phyloP scores from a whole-genome alignment of 495 filamentous ascomycete genomes.

The Daldinia decipiens region DNA sequence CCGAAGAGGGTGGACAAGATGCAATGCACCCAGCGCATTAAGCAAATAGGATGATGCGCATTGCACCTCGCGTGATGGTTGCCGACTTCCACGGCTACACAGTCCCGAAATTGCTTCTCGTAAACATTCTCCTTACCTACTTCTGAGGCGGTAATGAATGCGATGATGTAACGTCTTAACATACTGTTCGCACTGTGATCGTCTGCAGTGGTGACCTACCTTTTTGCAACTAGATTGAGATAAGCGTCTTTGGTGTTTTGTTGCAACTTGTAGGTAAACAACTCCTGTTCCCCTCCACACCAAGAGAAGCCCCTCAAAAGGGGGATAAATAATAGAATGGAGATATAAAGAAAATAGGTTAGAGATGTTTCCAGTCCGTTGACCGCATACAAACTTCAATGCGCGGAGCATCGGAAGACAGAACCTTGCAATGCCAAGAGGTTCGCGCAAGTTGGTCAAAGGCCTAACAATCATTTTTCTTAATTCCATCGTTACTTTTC shows the following conservation, averaged over 20 bases:
- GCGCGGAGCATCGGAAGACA: conserved; percentile 4
- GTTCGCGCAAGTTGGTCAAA: neutral
- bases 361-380: neutral
- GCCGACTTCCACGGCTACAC: conserved; percentile 27
- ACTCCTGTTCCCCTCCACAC: neutral
- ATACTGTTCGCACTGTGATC: neutral
- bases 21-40: conserved; percentile 39
- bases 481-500: too few species aligned
- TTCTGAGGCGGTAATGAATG: neutral
- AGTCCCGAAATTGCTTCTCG: conserved; percentile 18
- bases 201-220: neutral
- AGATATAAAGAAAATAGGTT: neutral
- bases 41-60: conserved; percentile 32
- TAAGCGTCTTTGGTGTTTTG: too few species aligned
- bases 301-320: neutral
- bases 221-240: too few species aligned
- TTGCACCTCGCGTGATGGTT: conserved; percentile 25
- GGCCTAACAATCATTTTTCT: neutral
- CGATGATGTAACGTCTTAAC: conserved; percentile 1
- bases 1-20: conserved; percentile 28
- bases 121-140: conserved; percentile 5
- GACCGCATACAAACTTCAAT: neutral
- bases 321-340: neutral
- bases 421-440: conserved; percentile 8
- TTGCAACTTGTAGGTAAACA: neutral